Base-by-base conservation (phyloP, 2,329 filamentous ascomycete species). In the Grosmannia serpens region DNA sequence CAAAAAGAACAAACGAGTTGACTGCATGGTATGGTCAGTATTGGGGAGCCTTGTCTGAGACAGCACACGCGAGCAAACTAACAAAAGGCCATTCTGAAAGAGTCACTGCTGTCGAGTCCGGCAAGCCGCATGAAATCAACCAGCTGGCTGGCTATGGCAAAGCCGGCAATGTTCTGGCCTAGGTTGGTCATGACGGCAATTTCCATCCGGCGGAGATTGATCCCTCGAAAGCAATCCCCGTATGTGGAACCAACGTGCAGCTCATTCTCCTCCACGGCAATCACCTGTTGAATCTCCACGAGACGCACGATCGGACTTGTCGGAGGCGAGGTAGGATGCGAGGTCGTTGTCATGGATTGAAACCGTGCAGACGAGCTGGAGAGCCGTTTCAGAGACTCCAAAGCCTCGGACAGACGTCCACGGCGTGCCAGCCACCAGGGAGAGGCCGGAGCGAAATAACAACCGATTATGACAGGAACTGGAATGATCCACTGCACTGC, bases 201-300 rank as follows among this genome's bases (percentile, higher is more conserved):
- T 65, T 82, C 79, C 0, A 79, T 82, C 24, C 79, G 75, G n/a
- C 77, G 72, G 22, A 74, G 65, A 60, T 79, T 78, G 46, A 72
- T 70, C 1, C 75, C 76, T 50, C 69, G 74, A 64, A 82, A 75
- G 53, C 78, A 80, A 60, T 82, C 78, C 27, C 68, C 22, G 62
- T 81, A 82, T 1, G 71, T 75, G 33, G 75, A 77, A 0, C 75
- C 76, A 2, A 73, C 71, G 58, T 77, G 73, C 58, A 74, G 70
- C 56, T 79, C 74, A 13, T 56, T 44, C 58, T 77, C 71, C 66
- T 85, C 82, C 1, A 82, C 69, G 57, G 76, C 72, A 59, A 84
- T 79, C 0, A 82, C 85, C 61, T 83, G 76, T 27, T 77, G 70
- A 65, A 86, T 84, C 17, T 76, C 76, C 51, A 77, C 73, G 33